A percentile compares a stretch with the other conserved stretches of the same genome.
Evolutionary conservation across 352 stramenopile species (phyloP).

Genomic region (Phytopythium chamaehyphon): DNA sequence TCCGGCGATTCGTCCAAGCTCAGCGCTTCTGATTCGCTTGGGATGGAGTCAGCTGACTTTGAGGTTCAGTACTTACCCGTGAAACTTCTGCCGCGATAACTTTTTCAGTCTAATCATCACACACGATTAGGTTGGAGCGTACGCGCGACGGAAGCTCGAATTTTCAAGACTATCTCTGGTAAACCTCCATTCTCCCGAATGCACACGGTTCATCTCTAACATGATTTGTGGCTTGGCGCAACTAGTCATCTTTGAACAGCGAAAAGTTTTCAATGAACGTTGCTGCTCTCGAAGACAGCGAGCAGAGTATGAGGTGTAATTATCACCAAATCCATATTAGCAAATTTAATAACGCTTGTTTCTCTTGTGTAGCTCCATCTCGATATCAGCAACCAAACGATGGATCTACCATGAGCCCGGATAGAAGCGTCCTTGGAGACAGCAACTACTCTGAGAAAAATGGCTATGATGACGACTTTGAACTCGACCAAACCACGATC

Average conservation of each 20-base stretch:
- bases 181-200: slow-evolving; percentile 6
- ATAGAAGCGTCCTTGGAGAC: slow-evolving; percentile 14
- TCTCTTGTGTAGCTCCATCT: slow-evolving; percentile 20
- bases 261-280: slow-evolving; percentile 72
- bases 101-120: neutral
- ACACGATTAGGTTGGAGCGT: slow-evolving; percentile 33
- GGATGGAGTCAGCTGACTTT: slow-evolving; percentile 76
- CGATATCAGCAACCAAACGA: slow-evolving; percentile 30
- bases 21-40: slow-evolving; percentile 66
- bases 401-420: slow-evolving; percentile 8
- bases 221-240: no score
- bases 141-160: slow-evolving; percentile 38
- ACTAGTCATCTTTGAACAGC: slow-evolving; percentile 64
- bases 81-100: neutral
- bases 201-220: neutral
- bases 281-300: slow-evolving; percentile 45
- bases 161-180: slow-evolving; percentile 49
- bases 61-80: slow-evolving; percentile 27
- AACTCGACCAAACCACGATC: slow-evolving; percentile 50
- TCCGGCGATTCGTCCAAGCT: slow-evolving; percentile 18
- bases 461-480: slow-evolving; percentile 65
- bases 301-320: slow-evolving; percentile 28
- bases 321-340: neutral
- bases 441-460: slow-evolving; percentile 22
- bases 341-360: neutral